Percentiles rank a stretch among this genome's conserved stretches.
Evolutionary conservation across 208 protist genomes (phyloP).

Genomic region (Trypanosoma mega): DNA sequence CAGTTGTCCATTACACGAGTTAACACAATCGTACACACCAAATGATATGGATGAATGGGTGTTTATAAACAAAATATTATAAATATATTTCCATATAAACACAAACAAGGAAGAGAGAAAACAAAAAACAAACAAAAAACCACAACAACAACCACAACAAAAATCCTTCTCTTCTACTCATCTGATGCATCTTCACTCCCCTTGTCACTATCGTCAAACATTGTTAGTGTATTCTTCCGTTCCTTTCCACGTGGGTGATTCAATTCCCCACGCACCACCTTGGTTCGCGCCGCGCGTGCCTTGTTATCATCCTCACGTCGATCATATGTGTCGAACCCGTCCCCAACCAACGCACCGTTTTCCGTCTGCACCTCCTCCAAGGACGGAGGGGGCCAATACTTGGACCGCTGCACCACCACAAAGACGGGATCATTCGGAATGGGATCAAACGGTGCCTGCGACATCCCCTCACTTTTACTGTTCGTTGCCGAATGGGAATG

Average conservation of each 20-base stretch:
- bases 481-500: not conserved
- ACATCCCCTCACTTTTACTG: not conserved
- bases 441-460: conserved; percentile 52
- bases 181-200: conserved; percentile 19
- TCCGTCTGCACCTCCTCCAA: conserved; percentile 56
- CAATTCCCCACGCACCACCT: conserved; percentile 71
- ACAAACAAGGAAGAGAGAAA: conserved; percentile 6
- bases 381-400: conserved; percentile 72
- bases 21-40: no score
- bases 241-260: conserved; percentile 83
- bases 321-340: conserved; percentile 85
- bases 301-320: conserved; percentile 62
- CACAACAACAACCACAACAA: not conserved
- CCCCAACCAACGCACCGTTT: conserved; percentile 38
- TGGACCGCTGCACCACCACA: conserved; percentile 48
- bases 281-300: conserved; percentile 49
- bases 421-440: conserved; percentile 80
- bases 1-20: no score
- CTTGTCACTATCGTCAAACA: conserved; percentile 39
- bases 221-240: conserved; percentile 52
- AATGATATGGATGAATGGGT: no score
- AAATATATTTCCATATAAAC: no score
- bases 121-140: conserved; percentile 8
- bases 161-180: not conserved
- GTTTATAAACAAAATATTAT: no score